phyloP scores from a whole-genome alignment of 2,329 filamentous ascomycete genomes.

The Ciborinia camelliae region DNA sequence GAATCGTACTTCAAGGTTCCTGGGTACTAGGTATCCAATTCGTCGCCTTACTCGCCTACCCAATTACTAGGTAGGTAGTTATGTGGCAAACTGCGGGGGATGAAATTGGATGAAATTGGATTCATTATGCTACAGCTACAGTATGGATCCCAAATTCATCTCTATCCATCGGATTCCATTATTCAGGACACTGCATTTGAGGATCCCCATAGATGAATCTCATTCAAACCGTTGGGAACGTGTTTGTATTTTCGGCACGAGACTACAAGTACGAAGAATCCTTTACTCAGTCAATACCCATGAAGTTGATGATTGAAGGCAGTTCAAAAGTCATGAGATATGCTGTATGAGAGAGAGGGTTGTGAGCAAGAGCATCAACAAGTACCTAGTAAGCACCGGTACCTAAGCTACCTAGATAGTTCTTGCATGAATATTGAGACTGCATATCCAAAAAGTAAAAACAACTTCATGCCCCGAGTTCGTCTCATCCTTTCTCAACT shows the following conservation, averaged over 20 bases:
- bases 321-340: not conserved
- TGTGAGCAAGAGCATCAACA: not conserved
- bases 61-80: too few species aligned
- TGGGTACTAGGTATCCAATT: not conserved
- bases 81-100: not conserved
- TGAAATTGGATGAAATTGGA: not conserved
- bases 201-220: not conserved
- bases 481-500: constrained; percentile 15
- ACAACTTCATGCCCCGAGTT: not conserved
- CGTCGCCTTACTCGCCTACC: too few species aligned
- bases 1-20: not conserved
- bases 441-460: not conserved
- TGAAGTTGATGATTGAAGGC: too few species aligned
- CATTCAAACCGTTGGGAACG: constrained; percentile 6
- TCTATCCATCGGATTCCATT: too few species aligned
- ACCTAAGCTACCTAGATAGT: not conserved
- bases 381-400: not conserved
- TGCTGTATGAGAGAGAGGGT: not conserved
- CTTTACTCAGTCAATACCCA: too few species aligned
- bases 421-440: not conserved
- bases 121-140: not conserved
- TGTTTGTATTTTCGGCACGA: not conserved
- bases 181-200: constrained; percentile 6
- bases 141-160: not conserved
- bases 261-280: not conserved